A percentile compares a stretch with the other conserved stretches of the same genome.
phyloP scores from a whole-genome alignment of 305 asterid genomes.

The Fraxinus angustifolia region DNA sequence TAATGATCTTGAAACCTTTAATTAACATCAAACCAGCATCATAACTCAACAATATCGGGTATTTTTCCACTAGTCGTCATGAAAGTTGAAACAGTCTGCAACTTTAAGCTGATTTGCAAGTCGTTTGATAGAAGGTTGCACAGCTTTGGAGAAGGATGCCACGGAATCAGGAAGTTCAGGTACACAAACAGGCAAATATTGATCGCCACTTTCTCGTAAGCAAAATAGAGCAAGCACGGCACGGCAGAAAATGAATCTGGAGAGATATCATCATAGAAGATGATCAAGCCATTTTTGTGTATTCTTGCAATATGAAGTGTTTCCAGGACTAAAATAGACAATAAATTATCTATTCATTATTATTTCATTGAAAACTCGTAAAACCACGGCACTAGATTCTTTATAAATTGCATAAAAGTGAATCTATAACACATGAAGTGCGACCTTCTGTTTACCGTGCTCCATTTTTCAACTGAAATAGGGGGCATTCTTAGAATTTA shows the following conservation, averaged over 20 bases:
- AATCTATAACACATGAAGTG: background rate
- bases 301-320: background rate
- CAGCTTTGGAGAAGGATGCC: slow-evolving; percentile 55
- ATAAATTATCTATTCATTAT: background rate
- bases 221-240: slow-evolving; percentile 65
- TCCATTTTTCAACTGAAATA: background rate
- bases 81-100: slow-evolving; percentile 51
- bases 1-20: background rate
- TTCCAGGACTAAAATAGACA: background rate
- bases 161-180: slow-evolving; percentile 76
- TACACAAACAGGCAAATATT: slow-evolving; percentile 62
- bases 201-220: slow-evolving; percentile 45
- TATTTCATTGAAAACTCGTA: background rate
- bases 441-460: background rate
- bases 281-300: background rate
- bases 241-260: slow-evolving; percentile 95
- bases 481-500: background rate
- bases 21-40: background rate
- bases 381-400: background rate
- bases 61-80: slow-evolving; percentile 11
- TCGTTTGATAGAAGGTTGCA: slow-evolving; percentile 51
- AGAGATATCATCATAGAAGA: slow-evolving; percentile 13
- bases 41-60: slow-evolving; percentile 5
- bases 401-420: background rate
- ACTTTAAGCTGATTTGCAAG: slow-evolving; percentile 72